phyloP scores from a whole-genome alignment of 2,329 filamentous ascomycete genomes.

The Aspergillus transmontanensis region DNA sequence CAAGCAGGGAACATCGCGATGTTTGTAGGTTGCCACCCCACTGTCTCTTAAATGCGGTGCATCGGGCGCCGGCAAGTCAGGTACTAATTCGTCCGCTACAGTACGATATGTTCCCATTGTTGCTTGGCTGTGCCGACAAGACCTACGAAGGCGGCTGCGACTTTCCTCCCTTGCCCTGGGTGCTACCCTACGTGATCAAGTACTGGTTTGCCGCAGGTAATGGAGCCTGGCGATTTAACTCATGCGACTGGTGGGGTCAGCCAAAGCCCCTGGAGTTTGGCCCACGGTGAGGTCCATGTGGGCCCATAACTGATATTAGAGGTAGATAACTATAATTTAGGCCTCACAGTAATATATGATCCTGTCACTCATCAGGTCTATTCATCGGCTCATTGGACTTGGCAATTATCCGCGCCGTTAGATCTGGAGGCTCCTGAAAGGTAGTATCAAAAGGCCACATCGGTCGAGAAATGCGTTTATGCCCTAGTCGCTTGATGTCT shows the following conservation, averaged over 20 bases:
- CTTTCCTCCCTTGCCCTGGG: not conserved
- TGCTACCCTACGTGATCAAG: not conserved
- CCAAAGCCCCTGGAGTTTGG: not conserved
- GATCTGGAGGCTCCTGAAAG: conserved; percentile 37
- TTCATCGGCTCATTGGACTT: conserved; percentile 28
- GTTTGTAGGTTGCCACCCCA: not conserved
- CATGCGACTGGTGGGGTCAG: not conserved
- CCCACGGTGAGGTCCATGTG: not conserved
- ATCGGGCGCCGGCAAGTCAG: not conserved
- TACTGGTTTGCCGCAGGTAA: not conserved
- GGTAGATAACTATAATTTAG: not conserved
- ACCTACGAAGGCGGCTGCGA: not conserved
- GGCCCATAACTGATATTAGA: not conserved
- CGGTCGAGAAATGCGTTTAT: conserved; percentile 51
- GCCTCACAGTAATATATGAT: not conserved
- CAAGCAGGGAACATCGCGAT: not conserved
- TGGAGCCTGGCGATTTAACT: not conserved
- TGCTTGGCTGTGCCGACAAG: not conserved
- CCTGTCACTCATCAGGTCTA: conserved; percentile 24
- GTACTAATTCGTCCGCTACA: not conserved
- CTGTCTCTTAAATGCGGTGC: not conserved
- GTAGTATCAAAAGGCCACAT: conserved; percentile 52
- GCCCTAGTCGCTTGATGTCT: conserved; percentile 52
- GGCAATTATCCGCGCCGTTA: conserved; percentile 40
- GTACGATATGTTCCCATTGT: not conserved